Conservation (phyloP, 2,329 filamentous ascomycete genomes). For the Cladophialophora bantiana region DNA sequence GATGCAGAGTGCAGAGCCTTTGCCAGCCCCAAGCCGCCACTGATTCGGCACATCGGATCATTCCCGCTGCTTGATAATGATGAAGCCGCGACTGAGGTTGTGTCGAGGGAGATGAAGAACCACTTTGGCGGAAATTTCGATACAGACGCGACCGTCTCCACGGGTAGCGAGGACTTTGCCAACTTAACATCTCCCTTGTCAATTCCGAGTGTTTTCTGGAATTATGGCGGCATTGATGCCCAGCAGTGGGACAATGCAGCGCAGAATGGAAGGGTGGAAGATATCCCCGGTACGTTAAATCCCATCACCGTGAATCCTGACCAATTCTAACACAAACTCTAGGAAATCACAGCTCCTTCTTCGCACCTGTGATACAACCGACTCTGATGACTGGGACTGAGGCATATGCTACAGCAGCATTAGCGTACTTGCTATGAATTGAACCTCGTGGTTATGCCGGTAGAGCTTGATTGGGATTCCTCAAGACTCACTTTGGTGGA, state of each 20-base stretch:
- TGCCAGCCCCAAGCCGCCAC: slow-evolving; percentile 57
- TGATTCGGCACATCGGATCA: slow-evolving; percentile 54
- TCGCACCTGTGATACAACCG: slow-evolving; percentile 65
- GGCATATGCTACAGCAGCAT: slow-evolving; percentile 58
- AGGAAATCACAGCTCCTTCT: slow-evolving; percentile 63
- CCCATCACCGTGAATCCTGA: not conserved
- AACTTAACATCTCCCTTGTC: slow-evolving; percentile 60
- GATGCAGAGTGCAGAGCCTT: slow-evolving; percentile 61
- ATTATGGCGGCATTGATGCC: slow-evolving; percentile 56
- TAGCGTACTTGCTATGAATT: slow-evolving; percentile 47
- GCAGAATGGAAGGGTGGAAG: slow-evolving; percentile 14
- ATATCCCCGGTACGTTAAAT: slow-evolving; percentile 47
- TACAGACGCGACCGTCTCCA: slow-evolving; percentile 29
- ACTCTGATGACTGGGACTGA: slow-evolving; percentile 62
- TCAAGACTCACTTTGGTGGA: not conserved
- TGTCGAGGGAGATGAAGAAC: slow-evolving; percentile 46
- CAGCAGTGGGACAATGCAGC: slow-evolving; percentile 18
- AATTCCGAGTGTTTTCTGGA: slow-evolving; percentile 62
- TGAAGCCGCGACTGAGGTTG: slow-evolving; percentile 47
- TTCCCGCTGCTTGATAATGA: slow-evolving; percentile 65
- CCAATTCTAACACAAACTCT: not conserved
- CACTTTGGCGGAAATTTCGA: slow-evolving; percentile 58
- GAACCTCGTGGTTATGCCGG: not conserved
- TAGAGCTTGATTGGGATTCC: not conserved
- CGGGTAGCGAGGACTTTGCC: slow-evolving; percentile 63